Evolutionary conservation across 345 rosid species (phyloP).

Genomic region (Euphorbia pulcherrima): DNA sequence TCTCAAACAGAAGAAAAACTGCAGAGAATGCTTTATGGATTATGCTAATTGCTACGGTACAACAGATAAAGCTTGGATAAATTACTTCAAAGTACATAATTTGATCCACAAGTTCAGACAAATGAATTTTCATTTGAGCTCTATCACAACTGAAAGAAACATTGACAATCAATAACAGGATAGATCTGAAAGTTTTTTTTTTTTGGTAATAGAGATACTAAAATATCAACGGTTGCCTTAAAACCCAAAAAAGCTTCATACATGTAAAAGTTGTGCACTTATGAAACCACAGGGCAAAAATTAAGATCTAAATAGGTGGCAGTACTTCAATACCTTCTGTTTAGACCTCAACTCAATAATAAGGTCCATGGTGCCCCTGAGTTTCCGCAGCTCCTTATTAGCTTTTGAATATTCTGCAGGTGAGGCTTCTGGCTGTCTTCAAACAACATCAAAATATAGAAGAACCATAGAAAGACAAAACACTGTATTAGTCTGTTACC

Average conservation of each 20-base stretch:
- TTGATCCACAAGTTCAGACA: background rate
- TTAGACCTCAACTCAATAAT: conserved; percentile 56
- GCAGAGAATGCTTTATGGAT: background rate
- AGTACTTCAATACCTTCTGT: conserved; percentile 53
- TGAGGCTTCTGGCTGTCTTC: conserved; percentile 89
- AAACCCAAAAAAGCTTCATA: background rate
- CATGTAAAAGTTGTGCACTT: background rate
- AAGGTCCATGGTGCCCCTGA: conserved; percentile 71
- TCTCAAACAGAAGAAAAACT: background rate
- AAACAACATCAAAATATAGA: conserved; percentile 28
- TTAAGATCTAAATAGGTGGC: background rate
- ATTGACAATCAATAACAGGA: background rate
- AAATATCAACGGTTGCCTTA: background rate
- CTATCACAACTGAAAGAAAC: background rate
- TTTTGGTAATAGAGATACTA: background rate
- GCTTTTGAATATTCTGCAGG: conserved; percentile 70
- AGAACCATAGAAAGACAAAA: conserved; percentile 2
- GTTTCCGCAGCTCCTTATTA: conserved; percentile 81
- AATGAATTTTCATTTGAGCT: background rate
- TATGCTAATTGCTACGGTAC: background rate
- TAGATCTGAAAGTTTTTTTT: too few relatives aligned
- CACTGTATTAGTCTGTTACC: conserved; percentile 8
- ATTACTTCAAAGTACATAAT: background rate
- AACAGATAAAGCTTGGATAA: background rate
- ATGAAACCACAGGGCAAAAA: background rate